Evolutionary conservation across 169 alveolate genomes (phyloP).

Genomic region (Plasmodium gonderi): DNA sequence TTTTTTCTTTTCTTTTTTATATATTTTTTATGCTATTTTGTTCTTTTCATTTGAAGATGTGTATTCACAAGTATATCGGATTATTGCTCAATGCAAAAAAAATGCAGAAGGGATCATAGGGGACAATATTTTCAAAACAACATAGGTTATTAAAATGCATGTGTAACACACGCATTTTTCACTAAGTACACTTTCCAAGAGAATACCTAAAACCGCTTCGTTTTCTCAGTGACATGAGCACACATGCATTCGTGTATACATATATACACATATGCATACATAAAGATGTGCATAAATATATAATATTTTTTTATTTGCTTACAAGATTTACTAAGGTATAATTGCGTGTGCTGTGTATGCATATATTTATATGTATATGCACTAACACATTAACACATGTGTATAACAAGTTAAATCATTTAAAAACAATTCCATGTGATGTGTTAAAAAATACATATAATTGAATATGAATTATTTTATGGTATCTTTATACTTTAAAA

Average conservation of each 20-base stretch:
- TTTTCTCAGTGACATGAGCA: conserved; percentile 14
- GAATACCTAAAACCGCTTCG: background rate
- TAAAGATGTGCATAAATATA: too few relatives aligned
- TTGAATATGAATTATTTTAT: conserved; percentile 11
- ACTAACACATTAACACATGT: background rate
- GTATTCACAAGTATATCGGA: conserved; percentile 11
- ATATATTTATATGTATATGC: background rate
- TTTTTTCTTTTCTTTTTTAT: background rate
- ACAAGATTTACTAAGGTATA: conserved; percentile 6
- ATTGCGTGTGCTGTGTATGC: background rate
- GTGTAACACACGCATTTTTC: conserved; percentile 1
- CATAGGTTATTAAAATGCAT: conserved; percentile 24
- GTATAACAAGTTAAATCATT: conserved; percentile 18
- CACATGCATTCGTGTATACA: background rate
- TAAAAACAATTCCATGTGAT: conserved; percentile 21
- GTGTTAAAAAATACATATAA: background rate
- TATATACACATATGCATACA: background rate
- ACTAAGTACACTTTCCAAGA: background rate
- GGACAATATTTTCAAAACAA: conserved; percentile 31
- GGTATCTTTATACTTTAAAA: background rate
- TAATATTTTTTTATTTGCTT: background rate
- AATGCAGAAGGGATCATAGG: background rate
- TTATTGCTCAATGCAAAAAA: background rate
- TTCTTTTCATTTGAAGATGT: background rate
- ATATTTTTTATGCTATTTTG: background rate